Evolutionary conservation across 257 asterid species (phyloP), one percentile per base, ranked within the genome.

Genomic region (Jaltomata sinuosa): DNA sequence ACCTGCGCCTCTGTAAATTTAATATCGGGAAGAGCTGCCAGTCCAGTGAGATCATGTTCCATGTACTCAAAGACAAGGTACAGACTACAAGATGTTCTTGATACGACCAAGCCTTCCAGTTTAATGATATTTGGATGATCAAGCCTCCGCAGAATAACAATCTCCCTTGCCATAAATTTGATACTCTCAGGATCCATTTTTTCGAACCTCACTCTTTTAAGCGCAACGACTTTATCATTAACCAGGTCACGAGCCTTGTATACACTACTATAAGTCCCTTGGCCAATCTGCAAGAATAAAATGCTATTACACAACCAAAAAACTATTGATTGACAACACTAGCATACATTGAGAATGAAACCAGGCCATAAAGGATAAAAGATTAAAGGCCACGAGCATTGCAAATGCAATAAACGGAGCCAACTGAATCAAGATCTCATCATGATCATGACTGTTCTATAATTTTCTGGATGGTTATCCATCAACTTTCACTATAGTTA

Each of bases 11-110:
- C 94, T 1, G 93, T 89, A 67, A 93, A 90, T 86, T 88, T 91
- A 74, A 88, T 82, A 65, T 72, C 87, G 22, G 97, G 94, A 21
- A 85, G 87, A 34, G 94, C 85, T 47, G 85, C 86, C 88, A 93
- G 89, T 79, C 94, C 93, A n/a, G 97, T 85, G 69, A 93, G 90
- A 89, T 93, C 97, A 87, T 90, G 93, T n/a, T 88, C 91, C 96
- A 92, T 92, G 40, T 89, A 91, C 84, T 92, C 94, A 78, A 91
- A 88, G 21, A 92, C 93, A 27, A 93, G 91, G 84, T 90, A 91
- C 85, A 93, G 81, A 87, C 91, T 89, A 67, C 87, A 81, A 0
- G 93, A 87, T 76, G 85, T 84, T 57, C 89, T 84, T 71, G 97
- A 91, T 21, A 89, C 89, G 21, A 87, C 54, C 86, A 87, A 11